Evolutionary conservation across 1,284 basidiomycete genomes (phyloP).

Genomic region (Phellopilus nigrolimitatus): DNA sequence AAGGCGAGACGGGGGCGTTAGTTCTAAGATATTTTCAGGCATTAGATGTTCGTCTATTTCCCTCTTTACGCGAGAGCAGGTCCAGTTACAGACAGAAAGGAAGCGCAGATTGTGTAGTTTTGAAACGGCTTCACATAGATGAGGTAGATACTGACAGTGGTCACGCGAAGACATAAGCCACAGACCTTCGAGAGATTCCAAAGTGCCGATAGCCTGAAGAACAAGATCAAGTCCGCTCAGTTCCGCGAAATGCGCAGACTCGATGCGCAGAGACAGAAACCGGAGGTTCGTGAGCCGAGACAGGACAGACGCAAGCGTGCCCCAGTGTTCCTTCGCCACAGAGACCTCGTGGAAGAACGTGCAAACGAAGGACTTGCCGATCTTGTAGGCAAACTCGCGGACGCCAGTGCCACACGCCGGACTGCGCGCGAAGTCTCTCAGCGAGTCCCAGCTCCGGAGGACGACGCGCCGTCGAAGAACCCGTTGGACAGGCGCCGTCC

Average conservation of each 20-base stretch:
- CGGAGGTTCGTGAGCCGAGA: constrained; percentile 8
- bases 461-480: constrained; percentile 7
- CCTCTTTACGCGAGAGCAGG: not conserved
- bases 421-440: constrained; percentile 5
- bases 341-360: constrained; percentile 5
- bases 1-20: constrained; percentile 3
- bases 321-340: constrained; percentile 12
- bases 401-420: constrained; percentile 6
- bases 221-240: constrained; percentile 6
- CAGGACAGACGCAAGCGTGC: constrained; percentile 9
- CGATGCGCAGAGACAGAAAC: constrained; percentile 7
- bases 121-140: constrained; percentile 5
- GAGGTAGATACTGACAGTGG: constrained; percentile 9
- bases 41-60: not conserved
- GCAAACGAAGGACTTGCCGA: constrained; percentile 1
- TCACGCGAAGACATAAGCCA: constrained; percentile 8
- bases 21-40: not conserved
- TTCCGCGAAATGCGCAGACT: constrained; percentile 8
- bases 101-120: constrained; percentile 5
- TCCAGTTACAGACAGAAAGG: constrained; percentile 12
- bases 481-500: constrained; percentile 9
- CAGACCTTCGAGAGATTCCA: constrained; percentile 7
- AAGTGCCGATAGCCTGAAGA: constrained; percentile 1
- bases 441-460: not conserved
- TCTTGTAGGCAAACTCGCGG: constrained; percentile 13